Percentiles rank a stretch among this genome's conserved stretches.
These are phyloP conservation scores for Nemania sp. DNA, from an alignment of 2,329 filamentous ascomycete genomes.

Conservation along the genomic window DNA sequence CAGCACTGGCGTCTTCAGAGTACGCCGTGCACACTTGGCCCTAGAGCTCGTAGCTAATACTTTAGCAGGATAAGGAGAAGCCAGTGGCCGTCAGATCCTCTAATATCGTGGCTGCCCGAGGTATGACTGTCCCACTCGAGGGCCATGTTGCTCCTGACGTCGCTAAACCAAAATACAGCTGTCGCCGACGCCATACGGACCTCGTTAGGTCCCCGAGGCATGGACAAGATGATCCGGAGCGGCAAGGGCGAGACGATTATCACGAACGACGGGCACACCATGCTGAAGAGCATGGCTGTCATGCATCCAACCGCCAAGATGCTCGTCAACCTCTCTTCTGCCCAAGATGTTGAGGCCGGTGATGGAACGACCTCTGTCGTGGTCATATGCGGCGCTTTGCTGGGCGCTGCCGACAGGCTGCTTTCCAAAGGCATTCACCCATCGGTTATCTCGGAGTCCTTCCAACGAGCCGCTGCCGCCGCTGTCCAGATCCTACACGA, in stretches of 20 bases:
- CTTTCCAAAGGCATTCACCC: slow-evolving; percentile 94
- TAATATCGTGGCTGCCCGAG: slow-evolving; percentile 96
- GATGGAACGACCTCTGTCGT: slow-evolving; percentile 98
- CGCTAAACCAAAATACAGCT: slow-evolving; percentile 57
- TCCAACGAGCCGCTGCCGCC: slow-evolving; percentile 89
- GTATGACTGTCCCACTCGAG: no score
- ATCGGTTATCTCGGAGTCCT: slow-evolving; percentile 95
- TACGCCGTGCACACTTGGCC: slow-evolving; percentile 39
- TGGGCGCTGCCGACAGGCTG: slow-evolving; percentile 90
- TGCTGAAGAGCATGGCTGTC: slow-evolving; percentile 98
- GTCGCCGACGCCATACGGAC: slow-evolving; percentile 98
- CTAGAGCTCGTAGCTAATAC: slow-evolving; percentile 25
- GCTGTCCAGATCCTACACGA: slow-evolving; percentile 88
- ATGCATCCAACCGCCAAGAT: slow-evolving; percentile 99
- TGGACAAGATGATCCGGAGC: slow-evolving; percentile 99
- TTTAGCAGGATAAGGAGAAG: slow-evolving; percentile 84
- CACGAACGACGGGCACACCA: slow-evolving; percentile 99
- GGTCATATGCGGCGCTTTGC: slow-evolving; percentile 92
- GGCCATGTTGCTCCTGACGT: slow-evolving; percentile 46
- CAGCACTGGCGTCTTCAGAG: slow-evolving; percentile 61
- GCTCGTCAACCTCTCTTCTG: slow-evolving; percentile 95
- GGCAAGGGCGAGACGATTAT: slow-evolving; percentile 97
- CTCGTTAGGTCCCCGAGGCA: slow-evolving; percentile 91
- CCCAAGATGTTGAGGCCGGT: slow-evolving; percentile 97
- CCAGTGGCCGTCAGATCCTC: slow-evolving; percentile 92